A percentile compares a stretch with the other conserved stretches of the same genome.
These are phyloP conservation scores for Trametes meyenii DNA, from an alignment of 768 basidiomycete species.

Conservation along the genomic window DNA sequence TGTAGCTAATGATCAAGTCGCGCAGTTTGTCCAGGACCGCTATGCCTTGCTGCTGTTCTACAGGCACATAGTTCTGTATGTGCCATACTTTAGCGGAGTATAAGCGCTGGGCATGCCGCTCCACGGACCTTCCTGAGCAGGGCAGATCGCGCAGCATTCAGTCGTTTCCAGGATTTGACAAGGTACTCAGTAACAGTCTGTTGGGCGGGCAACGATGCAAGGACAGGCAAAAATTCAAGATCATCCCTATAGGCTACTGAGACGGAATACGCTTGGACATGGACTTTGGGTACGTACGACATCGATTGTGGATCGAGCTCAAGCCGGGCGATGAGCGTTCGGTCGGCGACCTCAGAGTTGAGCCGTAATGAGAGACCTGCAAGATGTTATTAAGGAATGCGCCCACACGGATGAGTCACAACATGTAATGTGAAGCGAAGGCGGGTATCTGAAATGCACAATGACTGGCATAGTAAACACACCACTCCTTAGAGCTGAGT, in stretches of 20 bases:
- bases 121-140: constrained; percentile 63
- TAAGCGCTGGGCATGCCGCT: background rate
- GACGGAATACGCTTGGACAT: background rate
- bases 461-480: too few relatives aligned
- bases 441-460: too few relatives aligned
- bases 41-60: constrained; percentile 63
- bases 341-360: constrained; percentile 66
- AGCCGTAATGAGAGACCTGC: constrained; percentile 43
- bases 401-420: too few relatives aligned
- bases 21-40: constrained; percentile 73
- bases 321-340: constrained; percentile 80
- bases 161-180: constrained; percentile 89
- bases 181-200: constrained; percentile 91
- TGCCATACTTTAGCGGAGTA: background rate
- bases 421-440: too few relatives aligned
- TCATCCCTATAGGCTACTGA: constrained; percentile 55
- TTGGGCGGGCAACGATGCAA: constrained; percentile 74
- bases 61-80: constrained; percentile 58
- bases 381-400: background rate
- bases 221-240: constrained; percentile 69
- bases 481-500: too few relatives aligned
- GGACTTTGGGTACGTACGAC: constrained; percentile 51
- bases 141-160: constrained; percentile 55
- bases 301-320: constrained; percentile 75
- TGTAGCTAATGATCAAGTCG: constrained; percentile 85